These are phyloP conservation scores for Tardiomyces depauwii DNA, from an alignment of 1,139 yeast genomes.

Conservation along the genomic window DNA sequence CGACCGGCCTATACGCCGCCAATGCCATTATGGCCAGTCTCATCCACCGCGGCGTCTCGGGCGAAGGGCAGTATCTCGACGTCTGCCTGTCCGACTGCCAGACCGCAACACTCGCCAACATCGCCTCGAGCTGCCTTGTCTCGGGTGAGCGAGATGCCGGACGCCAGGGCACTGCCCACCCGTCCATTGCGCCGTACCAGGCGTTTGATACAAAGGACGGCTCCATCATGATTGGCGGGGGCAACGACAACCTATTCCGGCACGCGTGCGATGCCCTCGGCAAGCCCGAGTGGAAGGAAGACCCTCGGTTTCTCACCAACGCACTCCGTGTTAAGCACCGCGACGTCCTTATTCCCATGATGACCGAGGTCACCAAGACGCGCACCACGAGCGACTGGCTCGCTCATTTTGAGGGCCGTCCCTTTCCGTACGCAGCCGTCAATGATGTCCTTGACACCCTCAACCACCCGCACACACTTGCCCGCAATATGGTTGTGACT, in stretches of 20 bases:
- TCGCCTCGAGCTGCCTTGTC: conserved; percentile 29
- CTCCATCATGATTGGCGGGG: conserved; percentile 33
- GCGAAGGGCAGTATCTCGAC: conserved; percentile 30
- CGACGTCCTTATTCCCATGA: conserved; percentile 23
- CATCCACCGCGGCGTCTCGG: conserved; percentile 23
- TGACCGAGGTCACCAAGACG: conserved; percentile 18
- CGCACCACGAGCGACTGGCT: conserved; percentile 29
- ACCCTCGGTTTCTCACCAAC: conserved; percentile 25
- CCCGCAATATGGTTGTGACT: conserved; percentile 28
- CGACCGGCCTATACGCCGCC: conserved; percentile 31
- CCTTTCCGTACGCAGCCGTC: conserved; percentile 32
- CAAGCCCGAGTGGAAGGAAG: conserved; percentile 28
- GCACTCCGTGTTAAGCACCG: conserved; percentile 28
- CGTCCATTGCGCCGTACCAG: conserved; percentile 33
- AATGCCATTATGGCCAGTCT: conserved; percentile 30
- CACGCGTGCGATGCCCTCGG: conserved; percentile 26
- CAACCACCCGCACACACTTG: conserved; percentile 27
- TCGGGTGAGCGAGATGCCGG: conserved; percentile 31
- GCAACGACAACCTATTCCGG: conserved; percentile 29
- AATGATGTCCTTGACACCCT: conserved; percentile 29
- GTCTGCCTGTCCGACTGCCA: conserved; percentile 30
- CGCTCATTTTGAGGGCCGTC: conserved; percentile 20
- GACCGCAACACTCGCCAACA: conserved; percentile 30
- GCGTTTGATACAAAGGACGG: conserved; percentile 30
- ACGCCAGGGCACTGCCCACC: conserved; percentile 33